Percentiles rank a stretch among this genome's conserved stretches.
phyloP scores from a whole-genome alignment of 805 yeast genomes.

The Starmerella khaoyaiensis region DNA sequence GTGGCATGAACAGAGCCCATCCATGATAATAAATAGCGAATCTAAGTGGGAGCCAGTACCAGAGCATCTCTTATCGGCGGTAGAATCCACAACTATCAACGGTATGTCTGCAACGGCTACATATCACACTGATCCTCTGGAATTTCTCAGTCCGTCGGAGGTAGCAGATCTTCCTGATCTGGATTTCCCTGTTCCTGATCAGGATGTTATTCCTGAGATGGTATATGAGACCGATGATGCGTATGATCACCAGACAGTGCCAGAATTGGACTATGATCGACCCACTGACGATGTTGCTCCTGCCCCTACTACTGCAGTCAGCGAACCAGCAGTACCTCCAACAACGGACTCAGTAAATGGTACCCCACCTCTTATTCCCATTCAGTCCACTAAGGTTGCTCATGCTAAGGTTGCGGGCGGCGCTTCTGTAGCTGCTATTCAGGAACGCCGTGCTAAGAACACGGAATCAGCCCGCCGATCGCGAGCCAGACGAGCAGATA shows the following conservation, averaged over 20 bases:
- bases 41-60: constrained; percentile 1
- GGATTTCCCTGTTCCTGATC: constrained; percentile 17
- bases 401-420: constrained; percentile 13
- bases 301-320: background rate
- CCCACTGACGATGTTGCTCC: background rate
- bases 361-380: constrained; percentile 9
- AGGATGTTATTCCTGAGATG: constrained; percentile 17
- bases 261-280: background rate
- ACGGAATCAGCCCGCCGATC: constrained; percentile 90
- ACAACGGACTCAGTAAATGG: background rate
- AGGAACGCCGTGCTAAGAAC: constrained; percentile 61
- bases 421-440: constrained; percentile 11
- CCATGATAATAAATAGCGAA: too few species aligned
- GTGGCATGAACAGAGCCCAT: too few species aligned
- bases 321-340: background rate
- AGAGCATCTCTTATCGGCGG: too few species aligned
- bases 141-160: constrained; percentile 6
- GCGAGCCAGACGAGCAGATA: constrained; percentile 48
- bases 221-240: constrained; percentile 12
- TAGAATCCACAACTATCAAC: too few species aligned
- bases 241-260: background rate
- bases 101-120: background rate
- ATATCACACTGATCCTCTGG: constrained; percentile 9
- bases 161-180: constrained; percentile 12
- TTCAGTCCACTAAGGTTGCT: constrained; percentile 14